These are phyloP conservation scores for Arthrobotrys entomopaga DNA, from an alignment of 2,329 filamentous ascomycete genomes.

Conservation along the genomic window DNA sequence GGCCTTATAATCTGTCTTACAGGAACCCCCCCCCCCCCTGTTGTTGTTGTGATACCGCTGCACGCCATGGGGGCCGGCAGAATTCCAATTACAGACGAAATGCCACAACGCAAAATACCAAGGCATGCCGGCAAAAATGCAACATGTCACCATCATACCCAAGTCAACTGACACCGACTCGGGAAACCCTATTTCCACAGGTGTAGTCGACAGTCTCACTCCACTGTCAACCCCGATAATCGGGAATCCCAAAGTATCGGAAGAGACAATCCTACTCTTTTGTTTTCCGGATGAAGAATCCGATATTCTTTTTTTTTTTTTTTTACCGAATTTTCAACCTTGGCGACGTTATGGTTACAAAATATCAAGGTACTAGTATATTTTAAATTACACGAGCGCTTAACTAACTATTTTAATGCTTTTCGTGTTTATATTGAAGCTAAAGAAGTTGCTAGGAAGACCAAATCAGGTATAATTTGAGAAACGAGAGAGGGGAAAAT, in stretches of 20 bases:
- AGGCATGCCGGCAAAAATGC: conserved; percentile 29
- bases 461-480: neutral
- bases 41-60: conserved; percentile 47
- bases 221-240: conserved; percentile 39
- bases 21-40: conserved; percentile 1
- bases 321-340: conserved; percentile 3
- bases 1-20: too few species aligned
- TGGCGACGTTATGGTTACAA: neutral
- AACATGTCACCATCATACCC: conserved; percentile 38
- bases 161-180: conserved; percentile 26
- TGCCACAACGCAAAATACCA: conserved; percentile 36
- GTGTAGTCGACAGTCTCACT: too few species aligned
- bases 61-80: neutral
- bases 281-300: neutral
- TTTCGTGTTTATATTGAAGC: neutral
- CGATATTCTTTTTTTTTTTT: neutral
- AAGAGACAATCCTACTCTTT: conserved; percentile 5
- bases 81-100: neutral
- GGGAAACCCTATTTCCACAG: conserved; percentile 10
- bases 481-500: neutral
- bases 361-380: too few species aligned
- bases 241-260: conserved; percentile 42
- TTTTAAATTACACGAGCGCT: conserved; percentile 29
- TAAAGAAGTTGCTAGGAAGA: neutral
- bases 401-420: neutral